Base-by-base conservation (phyloP, 768 basidiomycete species). In the Xerocomellus chrysenteron region DNA sequence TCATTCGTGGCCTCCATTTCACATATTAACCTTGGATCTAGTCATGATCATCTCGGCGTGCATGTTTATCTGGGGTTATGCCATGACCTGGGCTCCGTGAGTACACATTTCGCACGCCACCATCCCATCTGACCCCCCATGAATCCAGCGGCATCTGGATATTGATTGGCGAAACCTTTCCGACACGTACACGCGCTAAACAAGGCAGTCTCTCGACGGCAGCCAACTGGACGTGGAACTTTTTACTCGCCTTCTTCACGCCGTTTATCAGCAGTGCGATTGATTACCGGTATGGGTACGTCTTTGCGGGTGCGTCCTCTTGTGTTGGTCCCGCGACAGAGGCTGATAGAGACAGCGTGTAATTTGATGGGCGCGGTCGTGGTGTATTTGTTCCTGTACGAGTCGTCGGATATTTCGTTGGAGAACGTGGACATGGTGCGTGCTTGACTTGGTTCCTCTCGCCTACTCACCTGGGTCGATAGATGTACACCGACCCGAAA, bases 11-110 rank as follows among this genome's bases (percentile, higher is more conserved):
- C 42, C n/a, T 24, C 52, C 13, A 35, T 50, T 35, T 39, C 37
- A 17, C 37, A 39, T 5, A 39, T 39, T 39, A 17, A 39, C 43
- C 50, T 30, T 41, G 49, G 26, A 30, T 6, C 14, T 39, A 79
- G 80, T 85, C 45, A 82, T 86, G 82, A 85, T 86, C 52, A 80
- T 87, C 62, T 39, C 37, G 37, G 37, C 37, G 17, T 39, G 37
- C 37, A 39, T 39, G 37, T 77, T 90, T 71, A 88, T 89, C 65
- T 70, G 82, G 44, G 87, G 87, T 8, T 88, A 39, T 17, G 37
- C 37, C 37, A 39, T 39, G 37, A 39, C 37, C 6, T 39, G 37
- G 37, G 37, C 37, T 10, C 37, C 37, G 37, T 39, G 37, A 39
- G 37, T 17, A 39, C 16, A 39, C 17, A n/a, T 8, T 17, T 39